phyloP scores from a whole-genome alignment of 331 rosid genomes.

The Ulmus americana region DNA sequence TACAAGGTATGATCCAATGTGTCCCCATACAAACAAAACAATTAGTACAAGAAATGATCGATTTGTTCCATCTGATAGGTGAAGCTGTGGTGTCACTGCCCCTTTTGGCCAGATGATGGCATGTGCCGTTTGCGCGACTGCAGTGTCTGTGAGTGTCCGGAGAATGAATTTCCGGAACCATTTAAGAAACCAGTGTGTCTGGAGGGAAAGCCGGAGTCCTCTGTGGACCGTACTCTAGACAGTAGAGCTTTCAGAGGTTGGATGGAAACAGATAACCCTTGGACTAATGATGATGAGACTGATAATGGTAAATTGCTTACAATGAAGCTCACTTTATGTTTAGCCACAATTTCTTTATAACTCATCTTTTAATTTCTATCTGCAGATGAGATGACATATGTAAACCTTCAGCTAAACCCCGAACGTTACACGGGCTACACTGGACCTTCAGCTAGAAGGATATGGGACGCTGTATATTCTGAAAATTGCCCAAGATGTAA shows the following conservation, averaged over 20 bases:
- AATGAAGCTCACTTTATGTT: neutral
- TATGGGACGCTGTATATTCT: slow-evolving; percentile 68
- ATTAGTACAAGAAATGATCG: slow-evolving; percentile 1
- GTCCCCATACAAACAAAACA: neutral
- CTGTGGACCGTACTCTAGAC: slow-evolving; percentile 91
- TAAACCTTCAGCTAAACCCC: slow-evolving; percentile 80
- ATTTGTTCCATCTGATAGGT: slow-evolving; percentile 36
- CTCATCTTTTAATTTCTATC: slow-evolving; percentile 13
- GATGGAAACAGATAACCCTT: slow-evolving; percentile 85
- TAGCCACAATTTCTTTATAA: neutral
- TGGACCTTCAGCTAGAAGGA: slow-evolving; percentile 80
- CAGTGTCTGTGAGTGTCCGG: slow-evolving; percentile 95
- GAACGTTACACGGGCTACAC: slow-evolving; percentile 80
- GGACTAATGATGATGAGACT: slow-evolving; percentile 93
- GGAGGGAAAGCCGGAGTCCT: slow-evolving; percentile 92
- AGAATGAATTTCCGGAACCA: slow-evolving; percentile 66
- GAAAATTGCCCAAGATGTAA: slow-evolving; percentile 86
- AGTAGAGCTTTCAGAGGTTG: slow-evolving; percentile 82
- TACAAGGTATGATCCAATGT: slow-evolving; percentile 50
- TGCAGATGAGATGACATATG: slow-evolving; percentile 87
- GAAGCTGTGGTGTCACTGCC: slow-evolving; percentile 95
- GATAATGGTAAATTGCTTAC: slow-evolving; percentile 52
- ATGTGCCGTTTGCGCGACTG: slow-evolving; percentile 96
- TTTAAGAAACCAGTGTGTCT: slow-evolving; percentile 89
- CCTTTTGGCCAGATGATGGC: slow-evolving; percentile 98